A percentile compares a stretch with the other conserved stretches of the same genome.
Evolutionary conservation across 2,329 filamentous ascomycete species (phyloP).

Genomic region (Cladophialophora exuberans): DNA sequence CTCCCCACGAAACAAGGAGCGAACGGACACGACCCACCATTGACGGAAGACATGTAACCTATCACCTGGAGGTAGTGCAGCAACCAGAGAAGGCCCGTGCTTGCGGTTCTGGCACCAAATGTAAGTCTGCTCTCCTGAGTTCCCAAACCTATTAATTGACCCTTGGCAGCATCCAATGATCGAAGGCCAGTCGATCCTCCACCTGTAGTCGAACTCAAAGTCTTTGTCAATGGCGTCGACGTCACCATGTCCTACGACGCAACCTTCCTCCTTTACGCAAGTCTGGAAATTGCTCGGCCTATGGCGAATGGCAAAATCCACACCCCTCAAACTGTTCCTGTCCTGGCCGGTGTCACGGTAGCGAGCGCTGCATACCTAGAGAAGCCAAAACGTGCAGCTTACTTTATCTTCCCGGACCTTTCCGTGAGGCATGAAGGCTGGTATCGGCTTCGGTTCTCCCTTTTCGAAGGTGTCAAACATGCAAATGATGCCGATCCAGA

Average conservation of each 20-base stretch:
- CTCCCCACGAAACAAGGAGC: constrained; percentile 59
- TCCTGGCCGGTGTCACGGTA: constrained; percentile 90
- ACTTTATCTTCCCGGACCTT: constrained; percentile 97
- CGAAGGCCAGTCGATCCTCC: constrained; percentile 92
- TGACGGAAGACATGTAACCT: constrained; percentile 76
- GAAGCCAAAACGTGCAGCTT: constrained; percentile 76
- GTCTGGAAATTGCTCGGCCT: constrained; percentile 80
- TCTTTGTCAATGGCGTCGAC: constrained; percentile 75
- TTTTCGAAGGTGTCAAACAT: constrained; percentile 93
- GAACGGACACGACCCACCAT: constrained; percentile 64
- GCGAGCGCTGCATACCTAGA: constrained; percentile 96
- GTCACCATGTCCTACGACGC: constrained; percentile 92
- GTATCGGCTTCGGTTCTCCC: constrained; percentile 86
- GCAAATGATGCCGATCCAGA: constrained; percentile 72
- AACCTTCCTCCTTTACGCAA: constrained; percentile 96
- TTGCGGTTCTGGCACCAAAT: constrained; percentile 93
- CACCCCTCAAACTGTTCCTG: constrained; percentile 71
- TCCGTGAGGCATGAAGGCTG: constrained; percentile 94
- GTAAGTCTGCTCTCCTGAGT: constrained; percentile 59
- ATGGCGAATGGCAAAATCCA: constrained; percentile 80
- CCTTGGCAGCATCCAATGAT: constrained; percentile 71
- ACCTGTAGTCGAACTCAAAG: constrained; percentile 87
- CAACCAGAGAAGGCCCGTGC: constrained; percentile 93
- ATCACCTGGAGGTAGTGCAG: constrained; percentile 83
- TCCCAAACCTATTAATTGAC: background rate